Percentiles rank a stretch among this genome's conserved stretches.
phyloP scores from a whole-genome alignment of 2,329 filamentous ascomycete genomes.

The Monilinia fructigena region DNA sequence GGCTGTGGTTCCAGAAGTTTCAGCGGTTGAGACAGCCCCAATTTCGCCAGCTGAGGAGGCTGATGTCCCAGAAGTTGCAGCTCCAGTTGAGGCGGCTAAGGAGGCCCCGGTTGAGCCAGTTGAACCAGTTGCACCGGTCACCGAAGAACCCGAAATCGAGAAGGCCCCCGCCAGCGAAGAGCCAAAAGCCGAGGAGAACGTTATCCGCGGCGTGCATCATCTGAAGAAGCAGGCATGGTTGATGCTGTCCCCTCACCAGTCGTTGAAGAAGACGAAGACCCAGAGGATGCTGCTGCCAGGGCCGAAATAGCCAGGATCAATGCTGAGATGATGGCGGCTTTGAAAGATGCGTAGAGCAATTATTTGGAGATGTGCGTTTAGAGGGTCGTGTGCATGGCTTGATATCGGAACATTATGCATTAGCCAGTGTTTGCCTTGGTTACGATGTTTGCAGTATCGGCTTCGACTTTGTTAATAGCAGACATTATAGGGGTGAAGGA shows the following conservation, averaged over 20 bases:
- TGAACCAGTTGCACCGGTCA: background rate
- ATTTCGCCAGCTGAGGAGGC: constrained; percentile 1
- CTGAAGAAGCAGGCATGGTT: constrained; percentile 10
- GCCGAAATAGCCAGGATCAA: constrained; percentile 36
- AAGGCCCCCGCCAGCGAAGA: background rate
- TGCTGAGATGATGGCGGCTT: constrained; percentile 32
- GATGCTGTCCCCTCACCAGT: background rate
- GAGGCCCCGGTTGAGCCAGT: background rate
- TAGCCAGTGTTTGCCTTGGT: constrained; percentile 14
- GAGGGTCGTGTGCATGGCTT: background rate
- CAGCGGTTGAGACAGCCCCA: constrained; percentile 10
- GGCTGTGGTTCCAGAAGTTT: background rate
- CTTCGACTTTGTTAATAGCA: constrained; percentile 18
- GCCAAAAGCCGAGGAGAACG: constrained; percentile 7
- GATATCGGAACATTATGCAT: constrained; percentile 9
- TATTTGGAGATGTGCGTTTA: background rate
- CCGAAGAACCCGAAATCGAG: background rate
- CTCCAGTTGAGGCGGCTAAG: background rate
- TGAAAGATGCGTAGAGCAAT: constrained; percentile 18
- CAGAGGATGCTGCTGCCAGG: constrained; percentile 33
- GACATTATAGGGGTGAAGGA: background rate
- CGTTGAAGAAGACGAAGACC: constrained; percentile 26
- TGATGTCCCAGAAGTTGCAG: background rate
- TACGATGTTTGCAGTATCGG: constrained; percentile 6
- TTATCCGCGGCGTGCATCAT: background rate